Evolutionary conservation across 2,329 filamentous ascomycete genomes (phyloP).

Genomic region (Cladorrhinum sp.): DNA sequence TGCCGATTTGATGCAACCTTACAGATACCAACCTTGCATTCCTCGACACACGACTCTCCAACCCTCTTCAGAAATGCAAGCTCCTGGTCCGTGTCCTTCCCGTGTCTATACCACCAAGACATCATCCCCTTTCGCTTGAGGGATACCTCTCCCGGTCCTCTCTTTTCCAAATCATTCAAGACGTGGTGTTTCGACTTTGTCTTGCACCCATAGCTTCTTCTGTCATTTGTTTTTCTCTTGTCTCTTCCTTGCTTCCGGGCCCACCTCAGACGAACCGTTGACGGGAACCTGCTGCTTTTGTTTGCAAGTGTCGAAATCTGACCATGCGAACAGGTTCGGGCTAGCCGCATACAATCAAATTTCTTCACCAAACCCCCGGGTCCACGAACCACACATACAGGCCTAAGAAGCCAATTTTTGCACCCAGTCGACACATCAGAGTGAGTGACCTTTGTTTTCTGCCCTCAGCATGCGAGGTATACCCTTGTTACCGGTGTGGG

Average conservation of each 20-base stretch:
- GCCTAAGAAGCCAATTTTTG: constrained; percentile 1
- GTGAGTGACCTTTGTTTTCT: not conserved
- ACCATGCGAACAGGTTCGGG: constrained; percentile 47
- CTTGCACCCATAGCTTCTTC: constrained; percentile 19
- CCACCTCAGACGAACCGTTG: constrained; percentile 30
- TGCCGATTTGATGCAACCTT: constrained; percentile 16
- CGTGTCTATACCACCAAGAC: constrained; percentile 9
- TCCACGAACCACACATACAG: constrained; percentile 18
- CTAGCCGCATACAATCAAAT: constrained; percentile 42
- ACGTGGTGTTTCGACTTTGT: constrained; percentile 24
- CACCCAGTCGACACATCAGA: not conserved
- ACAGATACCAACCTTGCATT: constrained; percentile 26
- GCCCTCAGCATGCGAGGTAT: not conserved
- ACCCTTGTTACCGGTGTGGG: not conserved
- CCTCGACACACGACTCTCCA: constrained; percentile 18
- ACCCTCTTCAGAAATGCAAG: constrained; percentile 27
- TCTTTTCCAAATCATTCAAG: constrained; percentile 12
- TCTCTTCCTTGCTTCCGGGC: constrained; percentile 14
- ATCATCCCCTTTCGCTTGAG: constrained; percentile 8
- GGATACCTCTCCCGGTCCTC: not conserved
- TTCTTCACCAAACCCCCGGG: constrained; percentile 31
- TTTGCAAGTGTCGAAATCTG: constrained; percentile 36
- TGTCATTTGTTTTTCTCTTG: constrained; percentile 11
- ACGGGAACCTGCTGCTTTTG: constrained; percentile 37
- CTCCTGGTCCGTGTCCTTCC: constrained; percentile 25